Conservation (phyloP, 2,329 filamentous ascomycete genomes). For the Tolypocladium paradoxum region DNA sequence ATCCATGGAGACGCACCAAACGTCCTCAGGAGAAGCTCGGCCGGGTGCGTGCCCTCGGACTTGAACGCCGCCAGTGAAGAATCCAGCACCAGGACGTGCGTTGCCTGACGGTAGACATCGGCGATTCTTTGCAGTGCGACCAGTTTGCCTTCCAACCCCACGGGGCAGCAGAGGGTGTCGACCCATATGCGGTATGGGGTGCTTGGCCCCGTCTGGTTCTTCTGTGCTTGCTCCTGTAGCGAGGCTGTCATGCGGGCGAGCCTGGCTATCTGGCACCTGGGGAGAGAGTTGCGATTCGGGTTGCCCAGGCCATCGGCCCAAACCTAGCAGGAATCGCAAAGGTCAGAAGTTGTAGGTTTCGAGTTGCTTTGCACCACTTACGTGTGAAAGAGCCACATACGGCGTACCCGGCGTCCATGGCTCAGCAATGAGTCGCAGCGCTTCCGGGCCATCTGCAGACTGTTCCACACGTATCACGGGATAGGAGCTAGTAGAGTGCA, state of each 20-base stretch:
- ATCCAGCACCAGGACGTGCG: conserved; percentile 22
- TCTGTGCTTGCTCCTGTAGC: conserved; percentile 3
- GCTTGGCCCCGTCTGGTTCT: neutral
- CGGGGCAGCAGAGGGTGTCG: conserved; percentile 23
- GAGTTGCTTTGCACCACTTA: neutral
- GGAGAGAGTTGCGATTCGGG: conserved; percentile 16
- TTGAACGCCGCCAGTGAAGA: conserved; percentile 14
- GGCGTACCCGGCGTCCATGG: conserved; percentile 9
- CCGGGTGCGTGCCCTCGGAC: conserved; percentile 4
- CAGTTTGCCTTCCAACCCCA: conserved; percentile 11
- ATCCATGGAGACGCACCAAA: conserved; percentile 25
- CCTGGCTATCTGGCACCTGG: conserved; percentile 17
- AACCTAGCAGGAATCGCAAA: conserved; percentile 8
- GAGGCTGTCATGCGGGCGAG: conserved; percentile 13
- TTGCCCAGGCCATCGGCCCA: conserved; percentile 26
- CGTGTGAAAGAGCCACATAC: conserved; percentile 25
- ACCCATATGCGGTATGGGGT: conserved; percentile 17
- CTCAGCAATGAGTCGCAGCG: conserved; percentile 11
- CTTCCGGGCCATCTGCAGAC: neutral
- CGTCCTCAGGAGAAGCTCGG: conserved; percentile 18
- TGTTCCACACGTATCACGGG: conserved; percentile 9
- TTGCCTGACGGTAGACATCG: conserved; percentile 19
- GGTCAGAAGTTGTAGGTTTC: neutral
- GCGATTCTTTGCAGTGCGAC: conserved; percentile 21
- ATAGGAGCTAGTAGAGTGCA: conserved; percentile 7